Evolutionary conservation across 176 grass and related monocot genomes (phyloP).

Genomic region (Tillandsia fasciculata): DNA sequence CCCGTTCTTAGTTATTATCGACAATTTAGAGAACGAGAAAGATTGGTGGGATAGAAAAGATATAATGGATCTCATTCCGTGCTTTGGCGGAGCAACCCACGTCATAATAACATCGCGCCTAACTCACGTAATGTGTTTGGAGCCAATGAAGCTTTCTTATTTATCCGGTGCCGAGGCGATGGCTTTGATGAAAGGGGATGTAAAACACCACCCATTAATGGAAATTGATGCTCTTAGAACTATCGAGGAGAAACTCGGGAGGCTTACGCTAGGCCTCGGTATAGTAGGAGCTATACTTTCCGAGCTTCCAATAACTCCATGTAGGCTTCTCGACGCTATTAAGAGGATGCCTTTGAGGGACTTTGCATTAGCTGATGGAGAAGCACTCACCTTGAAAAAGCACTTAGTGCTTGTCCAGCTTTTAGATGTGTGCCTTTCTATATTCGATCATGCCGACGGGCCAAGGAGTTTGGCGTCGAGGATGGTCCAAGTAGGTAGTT

Average conservation of each 20-base stretch:
- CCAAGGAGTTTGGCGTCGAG: conserved; percentile 68
- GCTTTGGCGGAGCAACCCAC: conserved; percentile 81
- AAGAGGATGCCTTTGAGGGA: conserved; percentile 70
- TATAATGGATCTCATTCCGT: conserved; percentile 70
- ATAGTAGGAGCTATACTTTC: conserved; percentile 90
- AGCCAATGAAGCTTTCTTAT: conserved; percentile 90
- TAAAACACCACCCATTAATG: conserved; percentile 61
- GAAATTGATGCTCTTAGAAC: conserved; percentile 80
- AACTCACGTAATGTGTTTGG: conserved; percentile 64
- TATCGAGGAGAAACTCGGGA: conserved; percentile 85
- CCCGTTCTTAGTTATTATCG: conserved; percentile 88
- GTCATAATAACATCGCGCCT: conserved; percentile 82
- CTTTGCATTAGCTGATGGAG: conserved; percentile 54
- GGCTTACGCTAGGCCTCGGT: conserved; percentile 69
- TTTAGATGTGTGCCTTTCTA: conserved; percentile 78
- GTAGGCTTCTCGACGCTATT: conserved; percentile 84
- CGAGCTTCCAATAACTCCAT: conserved; percentile 82
- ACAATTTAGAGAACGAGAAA: conserved; percentile 90
- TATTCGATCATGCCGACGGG: conserved; percentile 95
- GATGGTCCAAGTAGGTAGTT: conserved; percentile 79
- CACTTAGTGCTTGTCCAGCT: conserved; percentile 60
- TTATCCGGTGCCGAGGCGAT: conserved; percentile 84
- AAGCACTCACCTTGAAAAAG: conserved; percentile 47
- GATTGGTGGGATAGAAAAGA: conserved; percentile 91
- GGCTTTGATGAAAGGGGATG: conserved; percentile 81